Evolutionary conservation across 2,329 filamentous ascomycete species (phyloP).

Genomic region (Fusarium neocosmosporiellum): DNA sequence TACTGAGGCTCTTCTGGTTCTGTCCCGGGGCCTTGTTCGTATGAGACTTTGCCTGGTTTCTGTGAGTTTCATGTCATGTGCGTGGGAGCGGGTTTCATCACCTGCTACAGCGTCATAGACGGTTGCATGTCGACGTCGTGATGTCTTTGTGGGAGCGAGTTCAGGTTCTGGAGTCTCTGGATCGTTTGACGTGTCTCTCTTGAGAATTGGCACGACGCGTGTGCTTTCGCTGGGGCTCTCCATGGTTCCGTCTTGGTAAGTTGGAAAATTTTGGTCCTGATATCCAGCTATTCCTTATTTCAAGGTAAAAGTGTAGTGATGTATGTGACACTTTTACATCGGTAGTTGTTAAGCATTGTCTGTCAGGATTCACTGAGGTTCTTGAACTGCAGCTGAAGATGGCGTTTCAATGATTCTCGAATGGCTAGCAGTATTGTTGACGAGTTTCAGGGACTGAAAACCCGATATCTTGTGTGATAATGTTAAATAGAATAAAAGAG

Average conservation of each 20-base stretch:
- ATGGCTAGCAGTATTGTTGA: neutral
- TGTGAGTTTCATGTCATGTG: conserved; percentile 38
- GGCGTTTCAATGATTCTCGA: neutral
- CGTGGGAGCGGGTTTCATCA: conserved; percentile 46
- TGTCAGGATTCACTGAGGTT: neutral
- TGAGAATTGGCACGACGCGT: conserved; percentile 9
- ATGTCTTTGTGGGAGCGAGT: conserved; percentile 14
- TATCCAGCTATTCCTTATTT: neutral
- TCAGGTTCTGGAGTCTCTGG: conserved; percentile 17
- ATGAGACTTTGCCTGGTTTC: conserved; percentile 47
- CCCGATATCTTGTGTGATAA: neutral
- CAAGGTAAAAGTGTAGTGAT: conserved; percentile 17
- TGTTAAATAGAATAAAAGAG: neutral
- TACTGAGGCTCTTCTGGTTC: conserved; percentile 35
- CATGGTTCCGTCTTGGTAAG: conserved; percentile 9
- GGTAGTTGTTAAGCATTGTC: conserved; percentile 24
- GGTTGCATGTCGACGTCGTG: conserved; percentile 57
- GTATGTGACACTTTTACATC: neutral
- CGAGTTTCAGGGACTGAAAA: neutral
- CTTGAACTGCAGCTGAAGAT: neutral
- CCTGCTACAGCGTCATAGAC: conserved; percentile 81
- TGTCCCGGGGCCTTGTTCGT: conserved; percentile 34
- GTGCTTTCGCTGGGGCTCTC: conserved; percentile 11
- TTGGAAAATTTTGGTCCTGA: neutral
- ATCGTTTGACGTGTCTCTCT: conserved; percentile 19